Percentiles rank a stretch among this genome's conserved stretches.
phyloP scores from a whole-genome alignment of 352 stramenopile species.

The Phytopythium aichiense region DNA sequence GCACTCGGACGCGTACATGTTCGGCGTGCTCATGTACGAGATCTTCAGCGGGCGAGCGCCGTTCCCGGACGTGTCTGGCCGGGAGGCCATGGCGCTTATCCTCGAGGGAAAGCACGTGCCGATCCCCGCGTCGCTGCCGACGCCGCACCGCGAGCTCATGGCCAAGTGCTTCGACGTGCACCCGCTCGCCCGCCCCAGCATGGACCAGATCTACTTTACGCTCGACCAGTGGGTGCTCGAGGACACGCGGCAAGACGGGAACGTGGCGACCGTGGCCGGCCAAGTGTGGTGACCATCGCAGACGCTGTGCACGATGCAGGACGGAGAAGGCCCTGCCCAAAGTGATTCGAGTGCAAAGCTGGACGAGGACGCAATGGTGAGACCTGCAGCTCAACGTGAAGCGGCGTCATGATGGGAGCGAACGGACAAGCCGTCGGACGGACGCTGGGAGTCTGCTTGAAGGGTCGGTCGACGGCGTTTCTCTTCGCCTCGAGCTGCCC shows the following conservation, averaged over 20 bases:
- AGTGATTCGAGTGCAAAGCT: neutral
- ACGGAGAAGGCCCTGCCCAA: neutral
- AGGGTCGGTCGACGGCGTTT: constrained; percentile 1
- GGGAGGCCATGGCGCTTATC: constrained; percentile 55
- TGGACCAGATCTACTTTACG: constrained; percentile 66
- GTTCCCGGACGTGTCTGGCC: constrained; percentile 47
- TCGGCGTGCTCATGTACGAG: constrained; percentile 69
- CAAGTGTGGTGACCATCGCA: neutral
- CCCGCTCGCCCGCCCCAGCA: constrained; percentile 46
- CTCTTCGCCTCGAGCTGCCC: neutral
- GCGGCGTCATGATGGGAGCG: neutral
- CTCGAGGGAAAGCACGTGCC: constrained; percentile 61
- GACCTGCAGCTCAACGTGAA: neutral
- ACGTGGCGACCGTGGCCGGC: neutral
- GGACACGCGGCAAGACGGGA: constrained; percentile 29
- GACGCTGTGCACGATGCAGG: neutral
- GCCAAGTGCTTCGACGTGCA: constrained; percentile 55
- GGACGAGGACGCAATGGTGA: neutral
- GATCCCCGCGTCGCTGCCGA: constrained; percentile 38
- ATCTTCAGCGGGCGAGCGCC: constrained; percentile 60
- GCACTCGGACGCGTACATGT: constrained; percentile 76
- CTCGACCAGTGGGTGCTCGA: constrained; percentile 53
- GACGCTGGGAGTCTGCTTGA: neutral
- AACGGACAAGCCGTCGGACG: neutral
- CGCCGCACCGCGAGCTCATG: constrained; percentile 49